A percentile compares a stretch with the other conserved stretches of the same genome.
Conservation (phyloP, 2,329 filamentous ascomycete species). For the Ascocoryne sarcoides region DNA sequence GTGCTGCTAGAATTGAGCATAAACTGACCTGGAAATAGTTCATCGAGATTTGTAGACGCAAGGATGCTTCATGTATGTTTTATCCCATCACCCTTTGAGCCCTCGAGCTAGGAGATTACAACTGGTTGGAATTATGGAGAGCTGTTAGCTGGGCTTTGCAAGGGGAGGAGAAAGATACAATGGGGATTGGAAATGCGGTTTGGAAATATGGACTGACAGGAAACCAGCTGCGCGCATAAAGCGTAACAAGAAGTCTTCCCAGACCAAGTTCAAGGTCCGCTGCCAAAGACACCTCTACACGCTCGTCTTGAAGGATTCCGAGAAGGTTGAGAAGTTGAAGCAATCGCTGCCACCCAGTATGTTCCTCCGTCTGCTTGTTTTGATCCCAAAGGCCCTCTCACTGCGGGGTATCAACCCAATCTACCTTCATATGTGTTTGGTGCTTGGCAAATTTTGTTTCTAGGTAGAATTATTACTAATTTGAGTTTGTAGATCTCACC, state of each 20-base stretch:
- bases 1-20: neutral
- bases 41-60: slow-evolving; percentile 99
- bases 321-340: slow-evolving; percentile 99
- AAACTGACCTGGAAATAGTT: slow-evolving; percentile 49
- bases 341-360: slow-evolving; percentile 95
- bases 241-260: slow-evolving; percentile 83
- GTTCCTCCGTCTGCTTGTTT: slow-evolving; percentile 42
- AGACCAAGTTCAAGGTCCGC: slow-evolving; percentile 99
- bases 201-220: slow-evolving; percentile 12
- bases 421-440: slow-evolving; percentile 28
- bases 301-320: slow-evolving; percentile 93
- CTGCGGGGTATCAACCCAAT: no score
- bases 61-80: slow-evolving; percentile 96
- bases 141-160: neutral
- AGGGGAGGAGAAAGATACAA: neutral
- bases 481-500: slow-evolving; percentile 38
- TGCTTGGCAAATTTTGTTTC: neutral
- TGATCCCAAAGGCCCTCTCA: no score
- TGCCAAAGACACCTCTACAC: slow-evolving; percentile 96
- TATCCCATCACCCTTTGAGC: neutral
- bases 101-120: neutral
- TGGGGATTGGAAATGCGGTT: neutral
- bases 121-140: neutral
- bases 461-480: neutral
- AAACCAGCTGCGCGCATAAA: slow-evolving; percentile 76